Evolutionary conservation across 352 stramenopile genomes (phyloP).

Genomic region (Globisporangium uncinulatum): DNA sequence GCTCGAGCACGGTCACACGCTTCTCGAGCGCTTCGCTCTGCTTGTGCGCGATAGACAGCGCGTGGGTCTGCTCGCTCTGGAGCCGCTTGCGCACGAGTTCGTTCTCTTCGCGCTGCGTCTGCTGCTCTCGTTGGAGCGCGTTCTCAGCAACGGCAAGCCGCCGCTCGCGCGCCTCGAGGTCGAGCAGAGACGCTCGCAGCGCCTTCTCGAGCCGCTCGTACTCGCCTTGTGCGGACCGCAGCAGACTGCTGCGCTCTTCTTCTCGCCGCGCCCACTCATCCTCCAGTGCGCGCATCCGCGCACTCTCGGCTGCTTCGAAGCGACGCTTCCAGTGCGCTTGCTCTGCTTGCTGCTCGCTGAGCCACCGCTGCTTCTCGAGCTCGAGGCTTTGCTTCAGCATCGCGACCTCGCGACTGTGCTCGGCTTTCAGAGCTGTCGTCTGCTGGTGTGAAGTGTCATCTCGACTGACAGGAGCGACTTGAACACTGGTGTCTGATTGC

Average conservation of each 20-base stretch:
- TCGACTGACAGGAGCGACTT: neutral
- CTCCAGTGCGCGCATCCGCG: conserved; percentile 69
- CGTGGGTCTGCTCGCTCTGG: conserved; percentile 59
- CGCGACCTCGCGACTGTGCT: conserved; percentile 12
- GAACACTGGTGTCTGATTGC: neutral
- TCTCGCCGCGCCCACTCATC: conserved; percentile 73
- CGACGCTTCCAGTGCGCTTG: conserved; percentile 52
- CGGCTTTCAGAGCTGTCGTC: neutral
- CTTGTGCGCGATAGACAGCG: conserved; percentile 45
- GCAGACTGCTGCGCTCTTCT: conserved; percentile 55
- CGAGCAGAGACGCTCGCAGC: conserved; percentile 42
- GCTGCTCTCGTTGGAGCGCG: conserved; percentile 49
- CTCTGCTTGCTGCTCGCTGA: conserved; percentile 40
- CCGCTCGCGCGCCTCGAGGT: conserved; percentile 58
- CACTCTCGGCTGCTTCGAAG: conserved; percentile 48
- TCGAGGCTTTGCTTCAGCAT: conserved; percentile 28
- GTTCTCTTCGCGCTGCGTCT: conserved; percentile 46
- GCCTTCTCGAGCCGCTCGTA: conserved; percentile 67
- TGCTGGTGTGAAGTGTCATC: neutral
- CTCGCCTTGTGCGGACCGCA: conserved; percentile 49
- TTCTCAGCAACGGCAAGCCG: conserved; percentile 46
- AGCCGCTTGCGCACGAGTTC: conserved; percentile 46
- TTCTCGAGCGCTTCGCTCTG: conserved; percentile 48
- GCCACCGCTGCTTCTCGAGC: conserved; percentile 30
- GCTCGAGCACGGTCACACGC: conserved; percentile 30